A percentile compares a stretch with the other conserved stretches of the same genome.
phyloP scores from a whole-genome alignment of 139 green algal genomes.

The Marvania coccoides region DNA sequence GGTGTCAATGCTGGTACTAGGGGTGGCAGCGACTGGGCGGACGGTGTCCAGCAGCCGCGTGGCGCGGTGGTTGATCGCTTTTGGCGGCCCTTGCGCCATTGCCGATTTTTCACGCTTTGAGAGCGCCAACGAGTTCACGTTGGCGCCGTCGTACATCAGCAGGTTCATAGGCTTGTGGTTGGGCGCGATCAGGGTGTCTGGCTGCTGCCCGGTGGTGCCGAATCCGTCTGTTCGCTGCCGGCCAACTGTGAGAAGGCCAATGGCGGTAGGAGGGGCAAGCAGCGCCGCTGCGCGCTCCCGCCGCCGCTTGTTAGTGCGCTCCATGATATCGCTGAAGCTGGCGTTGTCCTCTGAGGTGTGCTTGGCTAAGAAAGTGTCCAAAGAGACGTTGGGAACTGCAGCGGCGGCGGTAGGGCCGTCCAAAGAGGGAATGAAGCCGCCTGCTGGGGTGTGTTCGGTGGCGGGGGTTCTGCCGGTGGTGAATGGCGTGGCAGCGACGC shows the following conservation, averaged over 20 bases:
- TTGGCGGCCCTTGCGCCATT: conserved; percentile 49
- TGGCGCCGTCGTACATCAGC: conserved; percentile 60
- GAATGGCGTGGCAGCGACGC: conserved; percentile 6
- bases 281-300: neutral
- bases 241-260: too few species aligned
- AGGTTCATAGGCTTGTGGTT: conserved; percentile 50
- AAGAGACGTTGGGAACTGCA: conserved; percentile 21
- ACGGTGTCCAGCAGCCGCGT: conserved; percentile 36
- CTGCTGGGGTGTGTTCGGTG: neutral
- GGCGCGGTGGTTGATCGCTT: conserved; percentile 48
- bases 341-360: conserved; percentile 85
- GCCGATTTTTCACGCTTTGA: conserved; percentile 42
- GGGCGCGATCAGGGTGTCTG: conserved; percentile 41
- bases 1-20: neutral
- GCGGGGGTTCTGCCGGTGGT: conserved; percentile 10
- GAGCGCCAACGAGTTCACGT: conserved; percentile 29
- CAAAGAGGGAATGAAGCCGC: too few species aligned
- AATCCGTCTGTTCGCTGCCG: conserved; percentile 49
- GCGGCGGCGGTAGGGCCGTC: too few species aligned
- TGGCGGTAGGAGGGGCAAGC: too few species aligned
- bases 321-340: conserved; percentile 58
- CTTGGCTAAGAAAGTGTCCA: conserved; percentile 66
- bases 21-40: neutral
- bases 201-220: conserved; percentile 58
- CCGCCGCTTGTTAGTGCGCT: conserved; percentile 33